These are phyloP conservation scores for Candolleomyces aberdarensis DNA, from an alignment of 768 basidiomycete species.

Conservation along the genomic window DNA sequence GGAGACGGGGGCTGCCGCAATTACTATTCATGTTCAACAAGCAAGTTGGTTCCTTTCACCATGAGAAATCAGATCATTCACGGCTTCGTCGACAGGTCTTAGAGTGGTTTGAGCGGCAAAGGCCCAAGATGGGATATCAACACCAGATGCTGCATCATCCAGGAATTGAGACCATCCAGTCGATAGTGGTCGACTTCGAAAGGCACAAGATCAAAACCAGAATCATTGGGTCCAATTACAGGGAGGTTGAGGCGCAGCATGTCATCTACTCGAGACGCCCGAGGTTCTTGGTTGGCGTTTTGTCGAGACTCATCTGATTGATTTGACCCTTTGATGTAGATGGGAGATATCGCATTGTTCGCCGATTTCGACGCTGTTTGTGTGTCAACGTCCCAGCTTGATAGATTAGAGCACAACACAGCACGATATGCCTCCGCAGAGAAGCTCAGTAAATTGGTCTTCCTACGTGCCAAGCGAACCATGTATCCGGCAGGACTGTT, in stretches of 20 bases:
- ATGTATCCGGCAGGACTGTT: conserved; percentile 36
- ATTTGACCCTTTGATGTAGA: conserved; percentile 20
- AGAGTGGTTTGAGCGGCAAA: conserved; percentile 37
- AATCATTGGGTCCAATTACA: conserved; percentile 39
- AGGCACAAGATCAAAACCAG: conserved; percentile 35
- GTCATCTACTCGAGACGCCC: background rate
- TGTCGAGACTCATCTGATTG: conserved; percentile 9
- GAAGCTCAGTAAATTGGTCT: conserved; percentile 20
- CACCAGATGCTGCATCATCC: conserved; percentile 31
- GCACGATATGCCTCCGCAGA: conserved; percentile 22
- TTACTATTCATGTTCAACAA: conserved; percentile 47
- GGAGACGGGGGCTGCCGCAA: conserved; percentile 43
- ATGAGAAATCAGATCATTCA: background rate
- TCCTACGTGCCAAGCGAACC: conserved; percentile 33
- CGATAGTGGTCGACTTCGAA: conserved; percentile 42
- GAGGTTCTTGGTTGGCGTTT: background rate
- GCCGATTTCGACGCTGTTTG: conserved; percentile 42
- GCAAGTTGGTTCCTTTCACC: conserved; percentile 33
- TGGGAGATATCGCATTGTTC: conserved; percentile 39
- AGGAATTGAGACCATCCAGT: conserved; percentile 45
- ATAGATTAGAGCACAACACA: conserved; percentile 29
- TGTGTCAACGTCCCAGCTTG: conserved; percentile 38
- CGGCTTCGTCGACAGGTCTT: conserved; percentile 30
- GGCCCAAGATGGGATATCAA: conserved; percentile 14
- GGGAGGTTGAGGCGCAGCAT: conserved; percentile 19